Evolutionary conservation across 1,284 basidiomycete species (phyloP).

Genomic region (Vanrija sp.): DNA sequence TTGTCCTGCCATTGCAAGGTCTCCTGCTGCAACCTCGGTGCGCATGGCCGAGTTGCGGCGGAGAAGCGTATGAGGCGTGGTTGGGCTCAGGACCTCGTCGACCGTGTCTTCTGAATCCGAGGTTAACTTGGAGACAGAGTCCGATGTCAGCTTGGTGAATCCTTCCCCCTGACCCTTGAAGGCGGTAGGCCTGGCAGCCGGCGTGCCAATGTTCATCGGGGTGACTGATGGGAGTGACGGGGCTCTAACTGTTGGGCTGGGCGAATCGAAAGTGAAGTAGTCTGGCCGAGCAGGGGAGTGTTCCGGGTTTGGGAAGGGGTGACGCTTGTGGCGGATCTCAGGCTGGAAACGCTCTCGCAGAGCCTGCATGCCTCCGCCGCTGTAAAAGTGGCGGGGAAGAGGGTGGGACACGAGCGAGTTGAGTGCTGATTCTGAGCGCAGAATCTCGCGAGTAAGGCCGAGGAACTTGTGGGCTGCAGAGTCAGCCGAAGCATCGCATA

Average conservation of each 20-base stretch:
- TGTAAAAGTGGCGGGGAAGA: conserved; percentile 84
- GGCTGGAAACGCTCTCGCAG: conserved; percentile 73
- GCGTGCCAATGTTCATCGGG: conserved; percentile 25
- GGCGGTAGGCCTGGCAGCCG: conserved; percentile 9
- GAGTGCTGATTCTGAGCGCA: conserved; percentile 92
- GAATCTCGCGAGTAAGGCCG: conserved; percentile 89
- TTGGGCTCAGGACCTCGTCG: background rate
- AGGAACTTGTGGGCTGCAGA: conserved; percentile 84
- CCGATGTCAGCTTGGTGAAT: background rate
- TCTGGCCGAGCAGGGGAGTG: conserved; percentile 21
- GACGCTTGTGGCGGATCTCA: conserved; percentile 22
- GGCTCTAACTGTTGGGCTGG: conserved; percentile 38
- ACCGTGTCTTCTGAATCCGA: background rate
- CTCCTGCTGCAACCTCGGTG: conserved; percentile 52
- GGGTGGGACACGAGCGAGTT: conserved; percentile 96
- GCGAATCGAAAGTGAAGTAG: conserved; percentile 45
- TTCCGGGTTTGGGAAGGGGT: conserved; percentile 6
- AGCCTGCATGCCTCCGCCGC: conserved; percentile 84
- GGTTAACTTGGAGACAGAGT: background rate
- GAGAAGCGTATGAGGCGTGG: conserved; percentile 23
- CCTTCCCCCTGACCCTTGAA: conserved; percentile 3
- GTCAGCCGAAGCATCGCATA: conserved; percentile 43
- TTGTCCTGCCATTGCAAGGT: conserved; percentile 52
- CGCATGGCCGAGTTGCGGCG: conserved; percentile 36
- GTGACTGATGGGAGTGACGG: conserved; percentile 38